Evolutionary conservation across 371 early-diverging fungal genomes (phyloP).

Genomic region (Mucor racemosus): DNA sequence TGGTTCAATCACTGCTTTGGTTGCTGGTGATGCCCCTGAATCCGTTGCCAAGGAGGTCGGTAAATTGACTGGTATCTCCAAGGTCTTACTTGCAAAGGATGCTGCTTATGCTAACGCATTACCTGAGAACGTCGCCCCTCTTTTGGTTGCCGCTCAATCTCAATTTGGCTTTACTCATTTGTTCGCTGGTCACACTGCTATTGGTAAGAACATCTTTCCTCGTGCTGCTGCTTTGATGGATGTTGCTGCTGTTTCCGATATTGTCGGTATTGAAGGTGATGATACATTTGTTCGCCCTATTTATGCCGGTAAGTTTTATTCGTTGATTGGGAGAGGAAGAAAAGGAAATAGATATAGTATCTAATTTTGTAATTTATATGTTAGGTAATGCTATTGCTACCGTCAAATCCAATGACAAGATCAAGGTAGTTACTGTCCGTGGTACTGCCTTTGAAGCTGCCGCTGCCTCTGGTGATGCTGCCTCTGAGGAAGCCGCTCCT

Average conservation of each 20-base stretch:
- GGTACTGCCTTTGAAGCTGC: constrained; percentile 88
- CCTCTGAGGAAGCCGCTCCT: constrained; percentile 69
- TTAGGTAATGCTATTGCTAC: constrained; percentile 95
- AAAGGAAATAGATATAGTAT: background rate
- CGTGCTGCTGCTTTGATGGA: constrained; percentile 93
- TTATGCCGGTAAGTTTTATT: constrained; percentile 79
- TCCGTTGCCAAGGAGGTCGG: constrained; percentile 72
- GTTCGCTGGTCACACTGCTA: constrained; percentile 86
- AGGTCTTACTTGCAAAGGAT: constrained; percentile 86
- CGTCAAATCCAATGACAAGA: constrained; percentile 85
- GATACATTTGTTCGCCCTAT: constrained; percentile 97
- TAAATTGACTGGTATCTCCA: constrained; percentile 76
- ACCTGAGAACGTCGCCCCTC: constrained; percentile 84
- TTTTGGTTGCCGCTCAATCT: constrained; percentile 77
- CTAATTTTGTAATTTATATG: background rate
- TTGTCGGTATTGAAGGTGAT: constrained; percentile 75
- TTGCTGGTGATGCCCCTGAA: constrained; percentile 84
- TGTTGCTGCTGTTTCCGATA: constrained; percentile 91
- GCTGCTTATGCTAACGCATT: constrained; percentile 78
- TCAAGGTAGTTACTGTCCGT: constrained; percentile 93
- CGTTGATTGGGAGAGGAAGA: background rate
- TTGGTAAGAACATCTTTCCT: constrained; percentile 93
- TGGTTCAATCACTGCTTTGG: constrained; percentile 85
- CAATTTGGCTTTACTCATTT: constrained; percentile 82
- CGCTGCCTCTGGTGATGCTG: constrained; percentile 54